These are phyloP conservation scores for Rhizopogon vinicolor DNA, from an alignment of 768 basidiomycete genomes.

Conservation along the genomic window DNA sequence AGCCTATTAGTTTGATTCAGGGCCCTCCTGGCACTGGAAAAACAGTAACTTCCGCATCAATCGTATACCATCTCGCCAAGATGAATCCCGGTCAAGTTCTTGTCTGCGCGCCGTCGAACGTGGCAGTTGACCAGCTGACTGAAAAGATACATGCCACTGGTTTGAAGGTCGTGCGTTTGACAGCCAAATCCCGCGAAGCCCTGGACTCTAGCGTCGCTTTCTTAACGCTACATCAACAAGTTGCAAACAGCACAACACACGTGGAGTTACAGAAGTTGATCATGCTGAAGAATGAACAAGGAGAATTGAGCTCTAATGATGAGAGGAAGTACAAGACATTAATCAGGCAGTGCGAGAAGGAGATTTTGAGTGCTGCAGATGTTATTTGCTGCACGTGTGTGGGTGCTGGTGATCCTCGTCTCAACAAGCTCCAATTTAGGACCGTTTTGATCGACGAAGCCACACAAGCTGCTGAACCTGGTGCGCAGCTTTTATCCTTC, in stretches of 20 bases:
- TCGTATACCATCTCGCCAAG: slow-evolving; percentile 97
- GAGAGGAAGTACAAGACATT: slow-evolving; percentile 98
- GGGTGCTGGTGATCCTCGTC: slow-evolving; percentile 92
- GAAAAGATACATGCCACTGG: slow-evolving; percentile 99
- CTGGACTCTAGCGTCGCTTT: slow-evolving; percentile 94
- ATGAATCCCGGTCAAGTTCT: slow-evolving; percentile 99
- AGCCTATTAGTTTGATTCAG: slow-evolving; percentile 96
- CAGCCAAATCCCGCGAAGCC: slow-evolving; percentile 97
- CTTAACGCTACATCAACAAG: slow-evolving; percentile 95
- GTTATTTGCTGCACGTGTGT: slow-evolving; percentile 99
- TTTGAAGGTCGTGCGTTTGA: slow-evolving; percentile 94
- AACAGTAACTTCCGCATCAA: slow-evolving; percentile 98
- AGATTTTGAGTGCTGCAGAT: slow-evolving; percentile 91
- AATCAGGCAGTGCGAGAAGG: slow-evolving; percentile 94
- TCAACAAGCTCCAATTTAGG: slow-evolving; percentile 97
- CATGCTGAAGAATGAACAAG: slow-evolving; percentile 95
- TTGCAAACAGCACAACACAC: slow-evolving; percentile 93
- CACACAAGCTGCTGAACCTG: slow-evolving; percentile 96
- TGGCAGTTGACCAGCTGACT: slow-evolving; percentile 97
- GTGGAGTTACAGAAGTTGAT: slow-evolving; percentile 98
- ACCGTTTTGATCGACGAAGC: slow-evolving; percentile 99
- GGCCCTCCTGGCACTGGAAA: slow-evolving; percentile 99
- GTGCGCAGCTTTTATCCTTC: slow-evolving; percentile 35
- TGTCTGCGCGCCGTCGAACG: slow-evolving; percentile 98
- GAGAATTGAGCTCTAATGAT: slow-evolving; percentile 93